These are phyloP conservation scores for Mycogone perniciosa DNA, from an alignment of 2,329 filamentous ascomycete genomes.

Conservation along the genomic window DNA sequence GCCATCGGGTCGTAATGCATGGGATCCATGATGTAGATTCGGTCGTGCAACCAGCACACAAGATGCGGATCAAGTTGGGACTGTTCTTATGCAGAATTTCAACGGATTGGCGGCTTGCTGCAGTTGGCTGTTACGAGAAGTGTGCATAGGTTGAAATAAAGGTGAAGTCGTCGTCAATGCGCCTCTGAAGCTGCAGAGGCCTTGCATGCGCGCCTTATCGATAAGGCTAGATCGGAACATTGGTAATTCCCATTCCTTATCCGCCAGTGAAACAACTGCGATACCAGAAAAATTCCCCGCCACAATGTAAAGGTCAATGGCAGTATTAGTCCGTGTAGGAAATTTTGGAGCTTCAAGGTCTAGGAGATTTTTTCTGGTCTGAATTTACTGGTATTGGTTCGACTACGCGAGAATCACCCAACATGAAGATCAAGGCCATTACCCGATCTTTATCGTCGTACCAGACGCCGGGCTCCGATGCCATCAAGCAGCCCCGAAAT, in stretches of 20 bases:
- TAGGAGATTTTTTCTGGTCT: not conserved
- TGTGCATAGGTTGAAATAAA: slow-evolving; percentile 6
- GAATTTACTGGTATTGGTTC: not conserved
- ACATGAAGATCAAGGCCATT: slow-evolving; percentile 59
- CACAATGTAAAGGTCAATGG: slow-evolving; percentile 5
- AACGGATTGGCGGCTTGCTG: not conserved
- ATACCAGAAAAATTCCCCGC: slow-evolving; percentile 29
- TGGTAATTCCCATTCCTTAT: slow-evolving; percentile 27
- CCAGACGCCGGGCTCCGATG: slow-evolving; percentile 60
- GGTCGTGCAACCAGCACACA: slow-evolving; percentile 4
- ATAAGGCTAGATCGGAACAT: slow-evolving; percentile 21
- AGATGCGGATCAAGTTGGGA: not conserved
- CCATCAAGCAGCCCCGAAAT: slow-evolving; percentile 60
- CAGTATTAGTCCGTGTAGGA: not conserved
- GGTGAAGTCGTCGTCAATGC: slow-evolving; percentile 5
- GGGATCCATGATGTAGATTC: slow-evolving; percentile 29
- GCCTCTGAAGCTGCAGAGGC: slow-evolving; percentile 1
- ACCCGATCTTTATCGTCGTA: slow-evolving; percentile 57
- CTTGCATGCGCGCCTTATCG: slow-evolving; percentile 8
- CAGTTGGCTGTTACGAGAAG: not conserved
- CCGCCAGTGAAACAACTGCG: slow-evolving; percentile 15
- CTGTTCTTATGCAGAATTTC: not conserved
- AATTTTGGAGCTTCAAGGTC: not conserved
- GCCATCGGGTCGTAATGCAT: slow-evolving; percentile 58
- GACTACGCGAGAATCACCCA: not conserved